Evolutionary conservation across 208 protist species (phyloP), one percentile per base, ranked within the genome.

Genomic region (Wallacemonas sp.): DNA sequence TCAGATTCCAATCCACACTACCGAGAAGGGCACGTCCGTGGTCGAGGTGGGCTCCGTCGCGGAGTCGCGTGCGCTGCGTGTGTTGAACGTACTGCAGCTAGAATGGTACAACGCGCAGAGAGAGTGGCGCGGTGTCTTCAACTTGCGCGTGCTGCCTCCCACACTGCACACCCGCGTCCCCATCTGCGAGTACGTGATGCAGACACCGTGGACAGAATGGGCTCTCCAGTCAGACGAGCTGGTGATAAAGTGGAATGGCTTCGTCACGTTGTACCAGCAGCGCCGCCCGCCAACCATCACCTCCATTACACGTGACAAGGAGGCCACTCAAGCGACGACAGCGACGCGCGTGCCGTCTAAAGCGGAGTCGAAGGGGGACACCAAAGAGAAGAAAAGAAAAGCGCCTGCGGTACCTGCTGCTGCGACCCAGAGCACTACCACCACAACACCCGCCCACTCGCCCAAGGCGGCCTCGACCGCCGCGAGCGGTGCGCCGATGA

Each of bases 121-220:
- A 33, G 54, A 64, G 38, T 83, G 80, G 77, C 56, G 56, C 8
- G 51, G 55, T 21, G 45, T 75, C 19, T 42, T 75, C 2, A 87
- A 83, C 62, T 27, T 87, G 21, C 72, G 66, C 5, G 26, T 76
- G 47, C 62, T 76, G 47, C 70, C 70, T 3, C 38, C 58, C 24
- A 17, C 55, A 2, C 49, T 62, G n/a, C 39, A 53, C 61, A 67
- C 64, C 6, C 51, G 54, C 34, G 27, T 84, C 1, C 82, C 78
- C 2, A 31, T 79, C 3, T 83, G 66, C 68, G 82, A 88, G 51
- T 54, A 75, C 64, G 54, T 69, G 6, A 58, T 79, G 41, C 64
- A 74, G 24, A 82, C 78, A 15, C 82, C 77, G 47, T 68, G 62
- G 54, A 78, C 66, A 27, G 77, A 81, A 62, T 82, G 59, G 61